These are phyloP conservation scores for Uromyces viciae-fabae DNA, from an alignment of 1,284 basidiomycete species.

Conservation along the genomic window DNA sequence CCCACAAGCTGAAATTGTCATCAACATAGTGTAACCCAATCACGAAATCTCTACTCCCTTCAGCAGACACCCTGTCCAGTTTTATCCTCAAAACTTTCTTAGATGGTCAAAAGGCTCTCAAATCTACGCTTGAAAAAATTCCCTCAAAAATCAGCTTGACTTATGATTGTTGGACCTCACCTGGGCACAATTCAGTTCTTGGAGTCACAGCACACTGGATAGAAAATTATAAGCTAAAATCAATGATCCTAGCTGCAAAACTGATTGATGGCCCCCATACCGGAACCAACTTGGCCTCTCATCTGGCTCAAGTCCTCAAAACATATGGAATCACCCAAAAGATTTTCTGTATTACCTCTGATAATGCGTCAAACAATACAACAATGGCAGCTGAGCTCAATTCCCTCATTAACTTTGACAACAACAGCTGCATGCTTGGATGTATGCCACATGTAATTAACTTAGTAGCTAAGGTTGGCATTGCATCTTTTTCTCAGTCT, in stretches of 20 bases:
- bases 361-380: slow-evolving; percentile 1
- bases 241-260: not conserved
- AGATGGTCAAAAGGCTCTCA: not conserved
- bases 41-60: not conserved
- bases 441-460: slow-evolving; percentile 3
- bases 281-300: not conserved
- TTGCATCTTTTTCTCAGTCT: not conserved
- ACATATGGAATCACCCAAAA: not conserved
- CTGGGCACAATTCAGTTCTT: not conserved
- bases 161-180: not conserved
- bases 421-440: not conserved
- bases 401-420: not conserved
- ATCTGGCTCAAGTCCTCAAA: not conserved
- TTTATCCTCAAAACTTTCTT: not conserved
- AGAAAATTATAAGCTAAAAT: not conserved
- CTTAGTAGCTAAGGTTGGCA: not conserved
- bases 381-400: not conserved
- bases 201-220: not conserved
- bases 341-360: slow-evolving; percentile 8
- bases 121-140: not conserved
- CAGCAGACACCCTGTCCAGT: not conserved
- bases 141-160: slow-evolving; percentile 3
- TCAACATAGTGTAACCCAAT: not conserved
- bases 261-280: slow-evolving; percentile 1
- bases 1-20: too few species aligned